Conservation (phyloP, 1,284 basidiomycete genomes). For the Cronartium quercuum region DNA sequence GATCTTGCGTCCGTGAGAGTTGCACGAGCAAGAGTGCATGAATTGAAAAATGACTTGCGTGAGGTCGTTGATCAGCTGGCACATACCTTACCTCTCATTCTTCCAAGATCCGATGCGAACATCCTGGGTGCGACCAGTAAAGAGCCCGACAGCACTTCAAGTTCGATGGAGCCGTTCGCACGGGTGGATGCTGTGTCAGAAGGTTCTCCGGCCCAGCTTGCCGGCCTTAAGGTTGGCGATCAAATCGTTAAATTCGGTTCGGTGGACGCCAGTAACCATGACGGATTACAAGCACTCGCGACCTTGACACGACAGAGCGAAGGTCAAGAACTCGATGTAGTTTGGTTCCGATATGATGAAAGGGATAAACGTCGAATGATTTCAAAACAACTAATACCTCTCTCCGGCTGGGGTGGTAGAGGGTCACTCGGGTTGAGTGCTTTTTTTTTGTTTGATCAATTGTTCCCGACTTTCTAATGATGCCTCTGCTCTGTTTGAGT, state of each 20-base stretch:
- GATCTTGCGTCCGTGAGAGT: constrained; percentile 27
- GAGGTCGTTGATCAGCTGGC: constrained; percentile 1
- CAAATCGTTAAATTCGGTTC: constrained; percentile 14
- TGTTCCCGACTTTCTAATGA: too few species aligned
- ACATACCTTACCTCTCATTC: constrained; percentile 4
- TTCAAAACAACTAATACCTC: constrained; percentile 8
- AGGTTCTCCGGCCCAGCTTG: constrained; percentile 4
- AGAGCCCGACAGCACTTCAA: neutral
- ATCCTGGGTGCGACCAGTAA: neutral
- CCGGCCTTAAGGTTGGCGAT: constrained; percentile 6
- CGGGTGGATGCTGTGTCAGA: constrained; percentile 12
- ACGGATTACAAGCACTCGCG: constrained; percentile 4
- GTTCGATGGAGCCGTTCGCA: constrained; percentile 14
- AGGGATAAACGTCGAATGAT: constrained; percentile 14
- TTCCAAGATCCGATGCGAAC: neutral
- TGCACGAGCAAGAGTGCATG: constrained; percentile 14
- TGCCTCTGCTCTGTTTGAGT: too few species aligned
- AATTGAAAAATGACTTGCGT: constrained; percentile 25
- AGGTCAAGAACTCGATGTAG: neutral
- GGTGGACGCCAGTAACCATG: constrained; percentile 12
- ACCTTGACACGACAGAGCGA: constrained; percentile 6
- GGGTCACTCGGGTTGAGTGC: constrained; percentile 14
- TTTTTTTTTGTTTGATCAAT: neutral
- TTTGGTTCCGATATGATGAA: constrained; percentile 16
- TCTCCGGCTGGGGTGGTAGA: constrained; percentile 28